These are phyloP conservation scores for Musa itinerans DNA, from an alignment of 176 grass and related monocot genomes.

Conservation along the genomic window DNA sequence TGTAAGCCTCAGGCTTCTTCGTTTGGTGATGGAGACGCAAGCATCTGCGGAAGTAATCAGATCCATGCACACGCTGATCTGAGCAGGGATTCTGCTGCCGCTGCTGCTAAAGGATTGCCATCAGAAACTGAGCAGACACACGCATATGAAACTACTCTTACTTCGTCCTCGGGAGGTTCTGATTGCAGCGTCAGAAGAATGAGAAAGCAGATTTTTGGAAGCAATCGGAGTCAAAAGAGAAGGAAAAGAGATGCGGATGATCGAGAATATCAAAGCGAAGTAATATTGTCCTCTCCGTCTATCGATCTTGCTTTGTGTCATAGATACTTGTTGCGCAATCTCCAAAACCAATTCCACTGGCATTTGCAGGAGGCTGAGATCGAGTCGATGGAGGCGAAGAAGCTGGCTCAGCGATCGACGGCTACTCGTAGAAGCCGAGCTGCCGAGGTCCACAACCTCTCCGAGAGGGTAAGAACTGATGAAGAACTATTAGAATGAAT, in stretches of 20 bases:
- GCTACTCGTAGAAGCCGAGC: constrained; percentile 59
- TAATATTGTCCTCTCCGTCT: constrained; percentile 5
- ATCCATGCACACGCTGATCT: background rate
- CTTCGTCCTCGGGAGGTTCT: background rate
- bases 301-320: background rate
- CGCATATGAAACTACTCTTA: background rate
- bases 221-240: constrained; percentile 22
- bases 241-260: constrained; percentile 63
- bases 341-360: background rate
- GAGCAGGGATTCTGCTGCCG: background rate
- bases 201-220: background rate
- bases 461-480: background rate
- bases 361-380: constrained; percentile 43
- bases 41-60: background rate
- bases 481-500: background rate
- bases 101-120: background rate
- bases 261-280: constrained; percentile 59
- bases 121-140: background rate
- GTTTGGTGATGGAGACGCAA: background rate
- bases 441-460: constrained; percentile 10
- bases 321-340: background rate
- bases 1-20: background rate
- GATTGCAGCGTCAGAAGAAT: background rate
- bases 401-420: constrained; percentile 31
- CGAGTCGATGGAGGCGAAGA: constrained; percentile 34